Percentiles rank a stretch among this genome's conserved stretches.
Conservation (phyloP, 1,139 yeast genomes). For the Taphrina wiesneri region DNA sequence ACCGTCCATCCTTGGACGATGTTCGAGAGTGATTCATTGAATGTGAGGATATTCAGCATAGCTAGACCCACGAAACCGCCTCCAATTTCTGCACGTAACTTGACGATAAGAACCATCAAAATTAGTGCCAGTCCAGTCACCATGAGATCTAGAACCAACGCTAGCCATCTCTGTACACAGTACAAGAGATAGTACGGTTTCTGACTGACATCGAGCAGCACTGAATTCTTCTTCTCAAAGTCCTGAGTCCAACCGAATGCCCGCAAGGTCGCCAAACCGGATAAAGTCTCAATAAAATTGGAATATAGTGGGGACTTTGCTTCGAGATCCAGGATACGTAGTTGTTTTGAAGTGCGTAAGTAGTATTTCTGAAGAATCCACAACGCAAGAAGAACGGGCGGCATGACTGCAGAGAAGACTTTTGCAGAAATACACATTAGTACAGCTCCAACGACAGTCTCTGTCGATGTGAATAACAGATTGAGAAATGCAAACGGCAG, state of each 20-base stretch:
- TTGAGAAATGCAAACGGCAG: slow-evolving; percentile 47
- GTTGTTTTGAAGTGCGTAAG: slow-evolving; percentile 77
- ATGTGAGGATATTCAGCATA: slow-evolving; percentile 51
- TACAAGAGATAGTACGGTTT: slow-evolving; percentile 67
- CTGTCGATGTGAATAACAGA: slow-evolving; percentile 56
- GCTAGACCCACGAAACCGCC: slow-evolving; percentile 73
- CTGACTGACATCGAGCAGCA: slow-evolving; percentile 61
- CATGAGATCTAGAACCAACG: slow-evolving; percentile 59
- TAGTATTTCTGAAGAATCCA: slow-evolving; percentile 60
- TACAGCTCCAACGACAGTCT: slow-evolving; percentile 62
- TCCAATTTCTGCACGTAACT: slow-evolving; percentile 60
- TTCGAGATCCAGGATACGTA: slow-evolving; percentile 67
- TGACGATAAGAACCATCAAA: slow-evolving; percentile 61
- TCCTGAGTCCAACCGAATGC: slow-evolving; percentile 90
- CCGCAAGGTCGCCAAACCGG: slow-evolving; percentile 92
- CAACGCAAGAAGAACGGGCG: slow-evolving; percentile 54
- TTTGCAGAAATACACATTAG: slow-evolving; percentile 73
- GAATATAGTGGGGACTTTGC: slow-evolving; percentile 69
- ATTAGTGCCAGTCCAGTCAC: slow-evolving; percentile 53
- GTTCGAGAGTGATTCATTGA: slow-evolving; percentile 40
- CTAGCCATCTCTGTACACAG: slow-evolving; percentile 78
- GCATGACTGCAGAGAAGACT: slow-evolving; percentile 71
- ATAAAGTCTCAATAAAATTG: slow-evolving; percentile 92
- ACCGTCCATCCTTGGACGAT: slow-evolving; percentile 57
- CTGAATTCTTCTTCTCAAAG: slow-evolving; percentile 60